Evolutionary conservation across 768 basidiomycete genomes (phyloP), one percentile per base, ranked within the genome.

Genomic region (Russula sp.): DNA sequence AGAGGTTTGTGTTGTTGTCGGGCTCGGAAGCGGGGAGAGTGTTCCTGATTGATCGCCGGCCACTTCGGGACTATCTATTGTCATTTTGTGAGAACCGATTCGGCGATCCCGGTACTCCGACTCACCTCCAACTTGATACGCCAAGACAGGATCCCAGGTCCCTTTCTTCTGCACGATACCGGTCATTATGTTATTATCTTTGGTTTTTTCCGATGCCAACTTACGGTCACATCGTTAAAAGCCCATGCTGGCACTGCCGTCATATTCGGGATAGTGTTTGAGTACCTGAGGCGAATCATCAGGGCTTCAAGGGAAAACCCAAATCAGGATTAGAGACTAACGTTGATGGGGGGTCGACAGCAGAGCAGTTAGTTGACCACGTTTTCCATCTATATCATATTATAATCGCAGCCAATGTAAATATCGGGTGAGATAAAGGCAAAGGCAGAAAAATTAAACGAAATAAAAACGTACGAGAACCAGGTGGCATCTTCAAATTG

Each of bases 391-490:
- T 65, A 13, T 46, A 28, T 24, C 22, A 49, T 24, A 26, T 26
- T 5, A 48, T 48, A 9, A 22, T 48, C 46, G 11, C 0, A 10
- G 10, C 22, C 32, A 5, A 49, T 16, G 26, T 18, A 42, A 5
- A 1, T 3, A 5, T 28, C 46, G 18, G 26, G 49, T 32, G 50
- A 26, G 36, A 11, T 2, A 3, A 16, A 10, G 14, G n/a, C 40
- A 26, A n/a, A 28, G 5, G 14, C 38, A 6, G 18, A 40, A 1
- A 16, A 4, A 26, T 4, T 2, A 6, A 42, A 24, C 2, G 18
- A 4, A 58, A 48, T n/a, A 20, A 14, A 18, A 22, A 61, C 71
- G 70, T 34, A 72, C 72, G 60, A 28, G 42, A 67, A 32, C 42
- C 55, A 70, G 6, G 34, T 5, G 26, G 50, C 38, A 9, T 54